A percentile compares a stretch with the other conserved stretches of the same genome.
Conservation (phyloP, 768 basidiomycete species). For the Hericium alpestre region DNA sequence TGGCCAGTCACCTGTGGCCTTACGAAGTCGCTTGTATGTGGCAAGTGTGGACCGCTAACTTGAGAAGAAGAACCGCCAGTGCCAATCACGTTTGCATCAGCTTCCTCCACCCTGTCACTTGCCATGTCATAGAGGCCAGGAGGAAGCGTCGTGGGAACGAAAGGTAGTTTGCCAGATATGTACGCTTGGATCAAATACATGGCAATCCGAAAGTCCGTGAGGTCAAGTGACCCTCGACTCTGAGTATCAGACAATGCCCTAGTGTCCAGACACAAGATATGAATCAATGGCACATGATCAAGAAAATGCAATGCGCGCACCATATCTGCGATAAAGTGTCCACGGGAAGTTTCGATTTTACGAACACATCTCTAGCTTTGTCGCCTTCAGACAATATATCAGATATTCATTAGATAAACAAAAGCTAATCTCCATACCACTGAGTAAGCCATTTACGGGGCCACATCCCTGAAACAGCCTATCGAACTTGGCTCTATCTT, state of each 20-base stretch:
- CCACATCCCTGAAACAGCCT: constrained; percentile 65
- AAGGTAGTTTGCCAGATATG: constrained; percentile 69
- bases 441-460: constrained; percentile 68
- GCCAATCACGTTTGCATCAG: constrained; percentile 48
- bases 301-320: constrained; percentile 29
- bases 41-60: constrained; percentile 30
- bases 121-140: constrained; percentile 83
- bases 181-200: constrained; percentile 94
- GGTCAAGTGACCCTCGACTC: constrained; percentile 79
- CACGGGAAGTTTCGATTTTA: constrained; percentile 80
- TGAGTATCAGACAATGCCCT: constrained; percentile 96
- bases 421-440: constrained; percentile 36
- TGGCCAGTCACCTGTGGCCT: constrained; percentile 8
- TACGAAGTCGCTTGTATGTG: constrained; percentile 15
- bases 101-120: constrained; percentile 14
- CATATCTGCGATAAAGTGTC: constrained; percentile 91
- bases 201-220: constrained; percentile 85
- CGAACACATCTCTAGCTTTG: constrained; percentile 81
- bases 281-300: background rate
- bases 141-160: constrained; percentile 66
- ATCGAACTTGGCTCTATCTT: constrained; percentile 79
- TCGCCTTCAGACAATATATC: constrained; percentile 39
- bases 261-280: background rate
- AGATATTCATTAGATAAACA: background rate
- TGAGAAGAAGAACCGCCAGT: constrained; percentile 54